These are phyloP conservation scores for Starmerella scarabaei DNA, from an alignment of 805 yeast genomes.

Conservation along the genomic window DNA sequence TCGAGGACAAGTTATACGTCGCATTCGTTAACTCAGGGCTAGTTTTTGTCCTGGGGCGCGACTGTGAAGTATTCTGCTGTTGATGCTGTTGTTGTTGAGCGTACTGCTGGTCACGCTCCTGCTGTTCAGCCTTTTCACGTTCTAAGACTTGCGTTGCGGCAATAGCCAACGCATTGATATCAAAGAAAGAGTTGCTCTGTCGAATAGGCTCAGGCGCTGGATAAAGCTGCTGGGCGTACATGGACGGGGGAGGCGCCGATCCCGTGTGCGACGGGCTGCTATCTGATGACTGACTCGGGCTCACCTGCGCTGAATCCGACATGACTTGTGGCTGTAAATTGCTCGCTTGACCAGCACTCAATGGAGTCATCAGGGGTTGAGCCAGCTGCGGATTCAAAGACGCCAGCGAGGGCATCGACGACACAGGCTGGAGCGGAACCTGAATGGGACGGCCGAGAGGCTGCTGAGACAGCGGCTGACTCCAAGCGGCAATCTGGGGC, in stretches of 20 bases:
- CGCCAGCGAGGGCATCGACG: constrained; percentile 6
- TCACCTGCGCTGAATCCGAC: no score
- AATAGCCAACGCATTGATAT: constrained; percentile 33
- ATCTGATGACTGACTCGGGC: no score
- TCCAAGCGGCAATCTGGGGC: constrained; percentile 1
- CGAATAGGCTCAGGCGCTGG: constrained; percentile 12
- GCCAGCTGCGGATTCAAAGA: constrained; percentile 4
- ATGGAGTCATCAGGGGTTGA: not conserved
- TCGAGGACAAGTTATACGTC: no score
- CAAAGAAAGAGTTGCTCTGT: constrained; percentile 22
- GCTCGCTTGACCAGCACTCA: no score
- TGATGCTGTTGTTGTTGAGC: not conserved
- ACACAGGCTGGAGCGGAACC: constrained; percentile 1
- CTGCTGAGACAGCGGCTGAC: constrained; percentile 1
- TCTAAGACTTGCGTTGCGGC: constrained; percentile 37
- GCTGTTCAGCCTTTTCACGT: constrained; percentile 21
- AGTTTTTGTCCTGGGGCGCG: not conserved
- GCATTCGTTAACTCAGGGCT: not conserved
- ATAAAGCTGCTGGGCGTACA: constrained; percentile 4
- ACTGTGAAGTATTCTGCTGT: not conserved
- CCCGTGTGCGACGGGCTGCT: no score
- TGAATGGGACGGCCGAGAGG: not conserved
- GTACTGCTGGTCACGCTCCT: constrained; percentile 5
- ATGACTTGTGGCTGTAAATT: no score
- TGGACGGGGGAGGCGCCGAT: no score